phyloP scores from a whole-genome alignment of 371 early-diverging fungal genomes.

The Nosema muscidifuracis region DNA sequence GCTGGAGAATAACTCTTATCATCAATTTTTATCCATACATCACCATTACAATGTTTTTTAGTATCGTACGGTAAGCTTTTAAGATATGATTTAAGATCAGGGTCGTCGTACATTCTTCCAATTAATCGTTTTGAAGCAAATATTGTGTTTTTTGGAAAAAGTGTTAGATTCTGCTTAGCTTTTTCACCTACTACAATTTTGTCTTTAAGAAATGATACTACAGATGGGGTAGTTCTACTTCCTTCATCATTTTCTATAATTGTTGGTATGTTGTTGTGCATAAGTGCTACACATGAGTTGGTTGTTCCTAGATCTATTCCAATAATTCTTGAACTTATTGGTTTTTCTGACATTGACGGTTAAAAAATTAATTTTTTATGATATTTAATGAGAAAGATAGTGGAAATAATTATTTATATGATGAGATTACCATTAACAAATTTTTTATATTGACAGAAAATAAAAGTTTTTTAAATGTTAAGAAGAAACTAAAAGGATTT shows the following conservation, averaged over 20 bases:
- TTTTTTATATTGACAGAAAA: no score
- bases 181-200: constrained; percentile 78
- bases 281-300: constrained; percentile 93
- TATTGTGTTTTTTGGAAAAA: constrained; percentile 82
- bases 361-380: no score
- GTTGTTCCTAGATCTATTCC: constrained; percentile 89
- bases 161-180: constrained; percentile 80
- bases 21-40: constrained; percentile 88
- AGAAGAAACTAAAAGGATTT: no score
- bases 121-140: constrained; percentile 88
- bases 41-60: constrained; percentile 77
- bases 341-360: constrained; percentile 15
- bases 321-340: constrained; percentile 39
- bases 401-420: no score
- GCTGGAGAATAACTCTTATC: constrained; percentile 84
- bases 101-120: constrained; percentile 79
- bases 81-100: constrained; percentile 75
- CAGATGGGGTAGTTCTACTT: constrained; percentile 88
- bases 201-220: constrained; percentile 69
- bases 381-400: no score
- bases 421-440: no score
- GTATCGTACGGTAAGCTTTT: constrained; percentile 80
- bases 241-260: constrained; percentile 93
- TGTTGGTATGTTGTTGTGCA: constrained; percentile 85
- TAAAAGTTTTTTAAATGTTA: no score